phyloP scores from a whole-genome alignment of 2,329 filamentous ascomycete species.

The Cercospora brassicicola region DNA sequence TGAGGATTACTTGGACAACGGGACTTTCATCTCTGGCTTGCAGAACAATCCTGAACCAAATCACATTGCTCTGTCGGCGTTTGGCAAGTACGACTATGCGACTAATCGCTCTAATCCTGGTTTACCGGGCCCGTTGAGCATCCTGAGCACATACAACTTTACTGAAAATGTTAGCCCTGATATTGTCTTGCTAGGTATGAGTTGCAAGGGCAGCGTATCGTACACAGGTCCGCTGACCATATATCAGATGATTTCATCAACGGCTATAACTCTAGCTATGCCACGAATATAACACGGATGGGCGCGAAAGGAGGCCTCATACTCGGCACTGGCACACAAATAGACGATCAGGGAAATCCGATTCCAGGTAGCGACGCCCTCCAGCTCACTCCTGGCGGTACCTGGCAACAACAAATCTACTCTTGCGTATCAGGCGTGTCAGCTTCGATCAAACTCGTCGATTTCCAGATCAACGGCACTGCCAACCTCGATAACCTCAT shows the following conservation, averaged over 20 bases:
- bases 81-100: neutral
- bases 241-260: neutral
- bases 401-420: constrained; percentile 15
- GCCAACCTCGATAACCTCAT: constrained; percentile 16
- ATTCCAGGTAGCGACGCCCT: neutral
- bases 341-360: constrained; percentile 9
- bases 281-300: neutral
- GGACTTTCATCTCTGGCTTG: neutral
- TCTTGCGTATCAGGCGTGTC: constrained; percentile 9
- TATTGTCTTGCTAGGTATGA: neutral
- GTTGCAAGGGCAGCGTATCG: neutral
- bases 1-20: neutral
- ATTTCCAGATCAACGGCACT: constrained; percentile 22
- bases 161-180: neutral
- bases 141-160: neutral
- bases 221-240: neutral
- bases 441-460: constrained; percentile 13
- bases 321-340: neutral
- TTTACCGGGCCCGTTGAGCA: neutral
- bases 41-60: neutral
- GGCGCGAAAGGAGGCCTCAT: constrained; percentile 11
- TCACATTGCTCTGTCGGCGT: neutral
- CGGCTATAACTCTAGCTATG: neutral
- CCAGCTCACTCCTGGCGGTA: neutral
- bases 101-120: neutral